A percentile compares a stretch with the other conserved stretches of the same genome.
phyloP scores from a whole-genome alignment of 331 rosid genomes.

The Cydonia oblonga region DNA sequence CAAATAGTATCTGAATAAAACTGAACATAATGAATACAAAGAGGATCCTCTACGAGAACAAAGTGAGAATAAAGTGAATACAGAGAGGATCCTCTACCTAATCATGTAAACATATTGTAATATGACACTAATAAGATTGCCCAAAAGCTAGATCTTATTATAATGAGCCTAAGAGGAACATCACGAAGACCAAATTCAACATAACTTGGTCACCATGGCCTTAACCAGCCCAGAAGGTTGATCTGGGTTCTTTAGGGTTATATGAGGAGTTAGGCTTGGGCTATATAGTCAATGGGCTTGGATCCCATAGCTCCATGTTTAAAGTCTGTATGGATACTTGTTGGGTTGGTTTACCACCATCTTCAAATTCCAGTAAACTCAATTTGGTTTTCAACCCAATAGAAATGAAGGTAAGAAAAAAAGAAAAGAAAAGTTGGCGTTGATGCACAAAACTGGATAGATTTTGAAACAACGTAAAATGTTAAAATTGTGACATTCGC shows the following conservation, averaged over 20 bases:
- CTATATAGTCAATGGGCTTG: background rate
- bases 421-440: no score
- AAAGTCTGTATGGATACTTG: background rate
- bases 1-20: no score
- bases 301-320: background rate
- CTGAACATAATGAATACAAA: rapidly evolving
- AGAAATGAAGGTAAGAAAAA: background rate
- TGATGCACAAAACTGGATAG: no score
- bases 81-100: rapidly evolving
- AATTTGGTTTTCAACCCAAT: background rate
- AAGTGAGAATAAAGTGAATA: no score
- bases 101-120: no score
- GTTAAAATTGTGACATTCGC: rapidly evolving
- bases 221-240: background rate
- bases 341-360: background rate
- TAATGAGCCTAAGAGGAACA: background rate
- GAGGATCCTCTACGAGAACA: no score
- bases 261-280: background rate
- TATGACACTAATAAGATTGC: background rate
- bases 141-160: background rate
- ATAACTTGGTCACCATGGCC: background rate
- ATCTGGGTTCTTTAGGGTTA: background rate
- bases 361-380: background rate
- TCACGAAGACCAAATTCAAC: background rate
- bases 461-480: no score